phyloP scores from a whole-genome alignment of 495 filamentous ascomycete species.

The Penicillium macrosclerotiorum region DNA sequence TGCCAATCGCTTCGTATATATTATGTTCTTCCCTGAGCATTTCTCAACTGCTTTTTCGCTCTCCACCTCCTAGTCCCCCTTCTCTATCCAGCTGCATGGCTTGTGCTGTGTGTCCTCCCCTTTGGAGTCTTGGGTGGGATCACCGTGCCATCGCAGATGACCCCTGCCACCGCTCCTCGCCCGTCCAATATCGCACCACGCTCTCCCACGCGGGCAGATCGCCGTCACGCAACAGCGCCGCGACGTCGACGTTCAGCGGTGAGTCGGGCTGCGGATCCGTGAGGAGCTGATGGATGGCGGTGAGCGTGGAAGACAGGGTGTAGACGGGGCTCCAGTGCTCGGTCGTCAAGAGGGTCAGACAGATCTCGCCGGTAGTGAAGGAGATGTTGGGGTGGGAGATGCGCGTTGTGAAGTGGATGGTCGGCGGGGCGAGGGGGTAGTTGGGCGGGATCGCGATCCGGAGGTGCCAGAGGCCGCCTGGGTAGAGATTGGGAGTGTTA shows the following conservation, averaged over 20 bases:
- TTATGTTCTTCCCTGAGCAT: too few species aligned
- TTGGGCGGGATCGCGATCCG: slow-evolving; percentile 68
- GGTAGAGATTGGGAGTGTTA: neutral
- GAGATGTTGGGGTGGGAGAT: slow-evolving; percentile 86
- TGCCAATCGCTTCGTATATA: slow-evolving; percentile 2
- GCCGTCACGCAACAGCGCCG: slow-evolving; percentile 69
- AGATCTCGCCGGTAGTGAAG: slow-evolving; percentile 84
- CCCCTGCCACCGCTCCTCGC: slow-evolving; percentile 46
- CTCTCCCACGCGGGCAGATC: slow-evolving; percentile 75
- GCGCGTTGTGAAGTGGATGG: slow-evolving; percentile 72
- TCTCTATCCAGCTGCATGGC: too few species aligned
- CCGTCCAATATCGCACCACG: slow-evolving; percentile 78
- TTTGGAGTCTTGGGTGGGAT: too few species aligned
- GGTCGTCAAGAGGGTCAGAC: slow-evolving; percentile 78
- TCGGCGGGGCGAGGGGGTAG: slow-evolving; percentile 77
- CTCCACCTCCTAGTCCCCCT: too few species aligned
- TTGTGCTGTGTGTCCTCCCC: too few species aligned
- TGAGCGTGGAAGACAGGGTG: slow-evolving; percentile 72
- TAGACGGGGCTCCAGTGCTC: slow-evolving; percentile 82
- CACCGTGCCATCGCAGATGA: slow-evolving; percentile 7
- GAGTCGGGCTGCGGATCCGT: slow-evolving; percentile 74
- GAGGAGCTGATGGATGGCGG: slow-evolving; percentile 74
- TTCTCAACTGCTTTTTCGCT: too few species aligned
- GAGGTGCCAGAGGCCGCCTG: slow-evolving; percentile 83
- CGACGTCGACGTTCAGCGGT: slow-evolving; percentile 88